phyloP scores from a whole-genome alignment of 768 basidiomycete genomes.

The Chalciporus piperatus region DNA sequence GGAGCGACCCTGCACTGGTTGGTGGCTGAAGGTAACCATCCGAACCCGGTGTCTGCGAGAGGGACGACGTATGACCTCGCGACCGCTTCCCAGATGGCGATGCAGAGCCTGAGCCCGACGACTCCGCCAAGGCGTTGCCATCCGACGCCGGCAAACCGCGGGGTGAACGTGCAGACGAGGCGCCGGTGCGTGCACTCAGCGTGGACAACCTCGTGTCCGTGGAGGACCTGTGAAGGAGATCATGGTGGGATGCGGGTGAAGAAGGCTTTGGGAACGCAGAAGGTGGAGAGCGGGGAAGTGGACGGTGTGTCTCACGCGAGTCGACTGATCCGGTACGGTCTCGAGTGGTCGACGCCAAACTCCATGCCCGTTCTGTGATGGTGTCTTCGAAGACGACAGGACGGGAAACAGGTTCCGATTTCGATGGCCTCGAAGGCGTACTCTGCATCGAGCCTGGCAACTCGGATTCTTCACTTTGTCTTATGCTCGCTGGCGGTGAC shows the following conservation, averaged over 20 bases:
- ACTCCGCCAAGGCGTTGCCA: constrained; percentile 16
- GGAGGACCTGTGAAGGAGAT: constrained; percentile 44
- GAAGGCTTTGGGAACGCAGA: constrained; percentile 19
- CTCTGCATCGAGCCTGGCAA: constrained; percentile 25
- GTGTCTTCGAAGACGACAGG: constrained; percentile 36
- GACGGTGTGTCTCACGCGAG: constrained; percentile 22
- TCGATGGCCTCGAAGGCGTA: constrained; percentile 22
- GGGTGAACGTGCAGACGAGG: constrained; percentile 16
- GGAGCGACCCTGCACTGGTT: constrained; percentile 21
- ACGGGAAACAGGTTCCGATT: constrained; percentile 20
- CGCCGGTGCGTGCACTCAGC: constrained; percentile 20
- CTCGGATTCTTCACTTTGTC: constrained; percentile 14
- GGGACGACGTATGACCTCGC: constrained; percentile 18
- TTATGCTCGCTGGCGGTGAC: constrained; percentile 46
- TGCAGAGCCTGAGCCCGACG: constrained; percentile 16
- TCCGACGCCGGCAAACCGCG: constrained; percentile 16
- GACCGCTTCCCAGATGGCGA: constrained; percentile 22
- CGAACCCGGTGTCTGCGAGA: constrained; percentile 28
- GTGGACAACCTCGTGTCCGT: constrained; percentile 47
- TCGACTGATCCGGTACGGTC: constrained; percentile 31
- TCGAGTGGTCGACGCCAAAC: constrained; percentile 17
- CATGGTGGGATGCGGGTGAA: constrained; percentile 15
- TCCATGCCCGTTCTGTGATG: constrained; percentile 19
- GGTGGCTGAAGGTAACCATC: constrained; percentile 58
- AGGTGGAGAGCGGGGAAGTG: constrained; percentile 18